These are phyloP conservation scores for Spathaspora sp. DNA, from an alignment of 805 yeast species.

Conservation along the genomic window DNA sequence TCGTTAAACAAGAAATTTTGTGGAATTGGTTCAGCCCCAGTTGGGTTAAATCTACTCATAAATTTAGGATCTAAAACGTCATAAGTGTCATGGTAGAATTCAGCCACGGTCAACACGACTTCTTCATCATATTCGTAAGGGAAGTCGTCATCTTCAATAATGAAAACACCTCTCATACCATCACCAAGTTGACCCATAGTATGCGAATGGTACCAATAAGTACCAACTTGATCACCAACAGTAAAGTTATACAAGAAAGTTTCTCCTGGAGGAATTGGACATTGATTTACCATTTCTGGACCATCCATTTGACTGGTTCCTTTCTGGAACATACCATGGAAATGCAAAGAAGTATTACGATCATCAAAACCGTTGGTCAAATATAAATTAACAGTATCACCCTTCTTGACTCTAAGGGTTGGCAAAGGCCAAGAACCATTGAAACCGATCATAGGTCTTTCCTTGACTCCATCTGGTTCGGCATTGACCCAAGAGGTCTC, in stretches of 20 bases:
- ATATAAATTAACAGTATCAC: slow-evolving; percentile 72
- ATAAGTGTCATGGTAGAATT: slow-evolving; percentile 60
- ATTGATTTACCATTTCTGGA: slow-evolving; percentile 81
- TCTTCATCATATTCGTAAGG: slow-evolving; percentile 67
- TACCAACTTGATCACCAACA: slow-evolving; percentile 73
- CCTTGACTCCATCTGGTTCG: slow-evolving; percentile 62
- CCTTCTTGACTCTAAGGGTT: slow-evolving; percentile 66
- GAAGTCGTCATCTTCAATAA: slow-evolving; percentile 60
- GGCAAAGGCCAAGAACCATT: slow-evolving; percentile 87
- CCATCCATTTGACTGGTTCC: slow-evolving; percentile 85
- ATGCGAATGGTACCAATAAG: slow-evolving; percentile 98
- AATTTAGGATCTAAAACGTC: slow-evolving; percentile 45
- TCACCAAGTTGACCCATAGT: slow-evolving; percentile 88
- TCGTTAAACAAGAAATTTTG: slow-evolving; percentile 64
- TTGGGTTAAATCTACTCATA: slow-evolving; percentile 67
- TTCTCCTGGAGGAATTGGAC: slow-evolving; percentile 84
- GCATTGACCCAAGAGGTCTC: slow-evolving; percentile 64
- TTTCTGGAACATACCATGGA: slow-evolving; percentile 89
- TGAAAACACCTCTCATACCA: slow-evolving; percentile 79
- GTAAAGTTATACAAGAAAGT: slow-evolving; percentile 83
- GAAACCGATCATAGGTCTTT: slow-evolving; percentile 60
- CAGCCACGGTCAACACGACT: slow-evolving; percentile 52
- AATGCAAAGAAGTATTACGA: slow-evolving; percentile 76
- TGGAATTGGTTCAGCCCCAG: slow-evolving; percentile 84
- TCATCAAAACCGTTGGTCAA: slow-evolving; percentile 72